Conservation (phyloP, 371 early-diverging fungal genomes). For the Mortierella sp. region DNA sequence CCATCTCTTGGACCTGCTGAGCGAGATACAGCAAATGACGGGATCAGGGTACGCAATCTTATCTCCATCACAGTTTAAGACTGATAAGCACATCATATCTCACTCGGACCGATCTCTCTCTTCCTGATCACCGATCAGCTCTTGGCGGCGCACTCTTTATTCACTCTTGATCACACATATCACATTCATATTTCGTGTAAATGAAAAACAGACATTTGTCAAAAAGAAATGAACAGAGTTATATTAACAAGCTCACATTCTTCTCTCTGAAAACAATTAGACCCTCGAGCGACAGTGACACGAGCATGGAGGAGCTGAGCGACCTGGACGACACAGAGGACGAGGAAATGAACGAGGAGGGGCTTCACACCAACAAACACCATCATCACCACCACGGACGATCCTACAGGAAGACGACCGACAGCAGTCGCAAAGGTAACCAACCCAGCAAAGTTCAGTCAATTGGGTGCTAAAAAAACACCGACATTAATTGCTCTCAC, state of each 20-base stretch:
- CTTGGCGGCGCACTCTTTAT: background rate
- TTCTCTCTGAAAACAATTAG: constrained; percentile 19
- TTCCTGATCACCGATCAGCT: background rate
- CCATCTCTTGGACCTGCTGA: constrained; percentile 53
- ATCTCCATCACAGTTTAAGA: background rate
- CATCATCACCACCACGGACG: constrained; percentile 17
- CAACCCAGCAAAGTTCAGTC: constrained; percentile 18
- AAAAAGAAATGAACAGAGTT: background rate
- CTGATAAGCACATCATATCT: background rate
- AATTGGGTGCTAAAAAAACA: constrained; percentile 1
- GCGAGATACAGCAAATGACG: constrained; percentile 44
- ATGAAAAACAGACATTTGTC: background rate
- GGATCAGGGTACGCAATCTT: constrained; percentile 47
- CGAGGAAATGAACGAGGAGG: constrained; percentile 29
- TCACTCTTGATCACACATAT: background rate
- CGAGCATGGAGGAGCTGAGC: constrained; percentile 45
- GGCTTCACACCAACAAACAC: constrained; percentile 10
- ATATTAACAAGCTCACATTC: background rate
- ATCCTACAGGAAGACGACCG: constrained; percentile 21
- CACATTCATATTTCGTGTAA: background rate
- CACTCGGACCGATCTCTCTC: background rate
- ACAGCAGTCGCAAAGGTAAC: constrained; percentile 45
- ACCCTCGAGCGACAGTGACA: constrained; percentile 53
- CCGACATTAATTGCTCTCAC: background rate
- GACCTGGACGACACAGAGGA: constrained; percentile 42